Percentiles rank a stretch among this genome's conserved stretches.
Conservation (phyloP, 2,329 filamentous ascomycete species). For the Epichloe gansuensis region DNA sequence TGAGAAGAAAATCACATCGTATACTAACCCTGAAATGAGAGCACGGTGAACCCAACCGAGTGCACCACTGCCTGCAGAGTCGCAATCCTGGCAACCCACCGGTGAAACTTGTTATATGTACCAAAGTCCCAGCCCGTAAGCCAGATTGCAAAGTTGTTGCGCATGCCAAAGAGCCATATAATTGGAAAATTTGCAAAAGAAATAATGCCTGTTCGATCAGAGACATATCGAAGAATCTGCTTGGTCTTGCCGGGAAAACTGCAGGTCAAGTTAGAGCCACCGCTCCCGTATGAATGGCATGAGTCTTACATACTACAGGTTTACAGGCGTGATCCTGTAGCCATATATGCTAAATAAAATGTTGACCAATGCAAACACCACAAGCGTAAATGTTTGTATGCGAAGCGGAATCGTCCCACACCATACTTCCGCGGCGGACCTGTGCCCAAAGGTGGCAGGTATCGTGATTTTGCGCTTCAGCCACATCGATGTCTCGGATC, state of each 20-base stretch:
- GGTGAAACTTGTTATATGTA: constrained; percentile 56
- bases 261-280: neutral
- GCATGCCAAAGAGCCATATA: constrained; percentile 53
- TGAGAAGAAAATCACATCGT: rapidly evolving
- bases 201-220: constrained; percentile 52
- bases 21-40: constrained; percentile 25
- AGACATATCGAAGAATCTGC: constrained; percentile 40
- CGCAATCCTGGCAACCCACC: constrained; percentile 51
- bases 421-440: constrained; percentile 30
- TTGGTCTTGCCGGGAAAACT: constrained; percentile 23
- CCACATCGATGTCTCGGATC: constrained; percentile 12
- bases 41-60: constrained; percentile 44
- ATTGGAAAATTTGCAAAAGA: constrained; percentile 51
- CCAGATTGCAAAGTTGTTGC: constrained; percentile 56
- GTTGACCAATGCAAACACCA: constrained; percentile 27
- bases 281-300: too few species aligned
- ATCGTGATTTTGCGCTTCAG: constrained; percentile 22
- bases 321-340: constrained; percentile 25
- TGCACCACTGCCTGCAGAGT: constrained; percentile 52
- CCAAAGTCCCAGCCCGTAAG: constrained; percentile 57
- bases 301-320: constrained; percentile 25
- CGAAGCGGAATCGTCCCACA: constrained; percentile 33
- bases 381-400: constrained; percentile 29
- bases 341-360: constrained; percentile 23
- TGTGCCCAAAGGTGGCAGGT: constrained; percentile 32